Conservation (phyloP, 2,329 filamentous ascomycete genomes). For the Pestalotiopsis sp. region DNA sequence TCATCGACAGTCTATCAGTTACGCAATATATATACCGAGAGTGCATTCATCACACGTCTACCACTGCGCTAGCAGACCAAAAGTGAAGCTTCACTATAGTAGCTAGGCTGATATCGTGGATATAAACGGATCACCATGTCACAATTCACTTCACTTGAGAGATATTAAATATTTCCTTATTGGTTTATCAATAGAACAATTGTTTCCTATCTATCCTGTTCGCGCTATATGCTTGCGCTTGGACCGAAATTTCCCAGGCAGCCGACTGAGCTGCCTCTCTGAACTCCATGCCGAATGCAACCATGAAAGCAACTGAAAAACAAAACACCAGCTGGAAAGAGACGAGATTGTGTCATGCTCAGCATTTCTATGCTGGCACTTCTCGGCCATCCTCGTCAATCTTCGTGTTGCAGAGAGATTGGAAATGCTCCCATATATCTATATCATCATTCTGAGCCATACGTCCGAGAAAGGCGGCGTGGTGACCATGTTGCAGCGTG, state of each 20-base stretch:
- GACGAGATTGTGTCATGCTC: neutral
- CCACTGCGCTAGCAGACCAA: too few relatives aligned
- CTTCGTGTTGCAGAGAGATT: neutral
- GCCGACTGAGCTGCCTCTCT: neutral
- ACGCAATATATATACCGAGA: too few relatives aligned
- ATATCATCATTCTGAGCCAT: constrained; percentile 15
- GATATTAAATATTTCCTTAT: neutral
- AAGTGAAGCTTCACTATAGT: too few relatives aligned
- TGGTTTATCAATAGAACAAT: neutral
- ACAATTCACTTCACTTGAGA: neutral
- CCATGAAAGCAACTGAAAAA: neutral
- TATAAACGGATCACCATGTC: neutral
- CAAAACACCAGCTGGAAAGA: neutral
- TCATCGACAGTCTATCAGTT: too few relatives aligned
- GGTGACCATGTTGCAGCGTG: constrained; percentile 22
- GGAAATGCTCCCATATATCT: constrained; percentile 13
- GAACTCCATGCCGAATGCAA: neutral
- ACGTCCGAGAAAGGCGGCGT: constrained; percentile 22
- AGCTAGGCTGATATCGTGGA: too few relatives aligned
- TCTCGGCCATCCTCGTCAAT: neutral
- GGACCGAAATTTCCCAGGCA: neutral
- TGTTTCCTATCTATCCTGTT: neutral
- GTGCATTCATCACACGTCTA: too few relatives aligned
- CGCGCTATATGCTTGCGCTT: neutral
- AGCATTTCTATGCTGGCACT: neutral